Evolutionary conservation across 352 stramenopile genomes (phyloP).

Genomic region (Globisporangium spiculum): DNA sequence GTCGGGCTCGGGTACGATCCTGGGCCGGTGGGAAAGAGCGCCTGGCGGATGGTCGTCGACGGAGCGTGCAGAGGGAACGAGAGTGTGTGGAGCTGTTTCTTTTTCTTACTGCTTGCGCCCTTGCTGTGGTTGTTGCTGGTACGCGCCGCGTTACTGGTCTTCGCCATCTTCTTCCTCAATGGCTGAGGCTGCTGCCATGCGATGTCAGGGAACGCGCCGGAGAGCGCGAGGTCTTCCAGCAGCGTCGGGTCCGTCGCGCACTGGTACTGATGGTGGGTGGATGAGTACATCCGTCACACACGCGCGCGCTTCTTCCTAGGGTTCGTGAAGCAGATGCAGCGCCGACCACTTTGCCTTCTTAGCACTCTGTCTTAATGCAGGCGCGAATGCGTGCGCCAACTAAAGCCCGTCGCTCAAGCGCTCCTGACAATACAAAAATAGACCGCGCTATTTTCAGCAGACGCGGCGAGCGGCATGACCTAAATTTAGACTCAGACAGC

Average conservation of each 20-base stretch:
- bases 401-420: neutral
- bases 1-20: constrained; percentile 38
- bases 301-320: neutral
- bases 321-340: neutral
- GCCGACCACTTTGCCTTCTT: neutral
- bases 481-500: neutral
- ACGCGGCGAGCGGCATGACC: neutral
- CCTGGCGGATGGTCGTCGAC: constrained; percentile 36
- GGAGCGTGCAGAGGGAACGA: constrained; percentile 33
- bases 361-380: neutral
- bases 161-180: constrained; percentile 11
- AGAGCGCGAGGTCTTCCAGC: constrained; percentile 39
- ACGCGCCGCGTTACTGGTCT: constrained; percentile 5
- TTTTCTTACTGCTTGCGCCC: constrained; percentile 14
- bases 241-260: constrained; percentile 19
- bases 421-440: no score
- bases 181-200: constrained; percentile 9
- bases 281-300: constrained; percentile 4
- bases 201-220: constrained; percentile 22
- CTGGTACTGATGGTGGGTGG: neutral
- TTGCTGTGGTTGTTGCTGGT: constrained; percentile 19
- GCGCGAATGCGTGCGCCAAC: neutral
- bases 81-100: constrained; percentile 27
- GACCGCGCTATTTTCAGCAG: neutral
- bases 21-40: constrained; percentile 38